phyloP scores from a whole-genome alignment of 768 basidiomycete genomes.

The Filobasidium floriforme region DNA sequence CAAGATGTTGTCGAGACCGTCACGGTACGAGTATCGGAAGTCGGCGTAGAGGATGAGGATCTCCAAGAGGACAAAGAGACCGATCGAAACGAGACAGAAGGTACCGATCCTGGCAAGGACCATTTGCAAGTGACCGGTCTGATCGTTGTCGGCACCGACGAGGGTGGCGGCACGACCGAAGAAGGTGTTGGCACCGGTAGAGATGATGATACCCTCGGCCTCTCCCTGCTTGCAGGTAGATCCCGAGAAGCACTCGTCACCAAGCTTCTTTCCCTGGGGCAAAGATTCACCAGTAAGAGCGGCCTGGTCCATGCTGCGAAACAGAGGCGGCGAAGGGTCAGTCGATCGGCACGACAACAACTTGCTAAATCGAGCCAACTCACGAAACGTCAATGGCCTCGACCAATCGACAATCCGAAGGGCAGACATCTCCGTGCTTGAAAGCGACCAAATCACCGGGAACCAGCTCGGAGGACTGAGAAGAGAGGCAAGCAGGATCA shows the following conservation, averaged over 20 bases:
- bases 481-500: background rate
- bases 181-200: conserved; percentile 90
- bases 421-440: conserved; percentile 99
- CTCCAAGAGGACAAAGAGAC: conserved; percentile 89
- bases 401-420: conserved; percentile 92
- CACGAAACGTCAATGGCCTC: conserved; percentile 89
- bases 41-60: conserved; percentile 88
- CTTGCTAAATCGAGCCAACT: conserved; percentile 19
- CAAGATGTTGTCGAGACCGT: conserved; percentile 92
- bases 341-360: background rate
- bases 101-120: conserved; percentile 96
- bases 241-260: conserved; percentile 97
- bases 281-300: conserved; percentile 96
- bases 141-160: conserved; percentile 95
- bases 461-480: conserved; percentile 64
- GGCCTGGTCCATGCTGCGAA: conserved; percentile 76
- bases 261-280: conserved; percentile 81
- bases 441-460: conserved; percentile 94
- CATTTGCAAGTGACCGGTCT: conserved; percentile 96
- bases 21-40: conserved; percentile 83
- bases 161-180: conserved; percentile 97
- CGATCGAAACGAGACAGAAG: conserved; percentile 93
- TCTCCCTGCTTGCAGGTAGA: conserved; percentile 99
- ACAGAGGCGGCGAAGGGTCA: conserved; percentile 7
- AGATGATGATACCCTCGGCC: conserved; percentile 96